A percentile compares a stretch with the other conserved stretches of the same genome.
Conservation (phyloP, 2,329 filamentous ascomycete species). For the Acrocalymma vagum region DNA sequence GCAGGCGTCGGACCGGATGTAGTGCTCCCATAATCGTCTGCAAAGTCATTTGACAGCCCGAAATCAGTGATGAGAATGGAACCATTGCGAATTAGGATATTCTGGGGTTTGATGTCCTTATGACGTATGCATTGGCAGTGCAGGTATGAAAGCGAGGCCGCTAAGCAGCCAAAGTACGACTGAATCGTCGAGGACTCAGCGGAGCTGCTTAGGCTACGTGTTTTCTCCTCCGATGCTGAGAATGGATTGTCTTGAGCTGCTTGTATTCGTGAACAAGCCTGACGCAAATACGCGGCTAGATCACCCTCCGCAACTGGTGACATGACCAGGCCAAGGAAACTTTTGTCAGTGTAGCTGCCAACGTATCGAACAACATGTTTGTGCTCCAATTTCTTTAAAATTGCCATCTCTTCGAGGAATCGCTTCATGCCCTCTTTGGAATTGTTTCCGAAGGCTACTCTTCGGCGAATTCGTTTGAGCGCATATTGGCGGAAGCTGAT, state of each 20-base stretch:
- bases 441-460: constrained; percentile 17
- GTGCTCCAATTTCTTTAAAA: constrained; percentile 34
- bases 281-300: constrained; percentile 14
- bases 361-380: constrained; percentile 35
- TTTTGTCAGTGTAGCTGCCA: constrained; percentile 38
- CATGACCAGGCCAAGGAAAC: constrained; percentile 40
- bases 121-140: constrained; percentile 34
- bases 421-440: constrained; percentile 18
- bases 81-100: constrained; percentile 32
- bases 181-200: too few species aligned
- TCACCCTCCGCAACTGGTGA: constrained; percentile 22
- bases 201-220: too few species aligned
- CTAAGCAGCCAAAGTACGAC: constrained; percentile 39
- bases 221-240: too few species aligned
- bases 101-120: constrained; percentile 40
- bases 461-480: constrained; percentile 34
- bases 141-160: constrained; percentile 29
- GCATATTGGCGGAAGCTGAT: constrained; percentile 37
- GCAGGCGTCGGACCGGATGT: constrained; percentile 9
- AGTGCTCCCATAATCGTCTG: constrained; percentile 11
- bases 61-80: constrained; percentile 36
- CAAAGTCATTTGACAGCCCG: constrained; percentile 25
- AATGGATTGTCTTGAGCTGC: too few species aligned
- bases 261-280: neutral
- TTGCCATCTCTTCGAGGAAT: constrained; percentile 33